Conservation (phyloP, 768 basidiomycete species). For the Rhodocollybia butyracea region DNA sequence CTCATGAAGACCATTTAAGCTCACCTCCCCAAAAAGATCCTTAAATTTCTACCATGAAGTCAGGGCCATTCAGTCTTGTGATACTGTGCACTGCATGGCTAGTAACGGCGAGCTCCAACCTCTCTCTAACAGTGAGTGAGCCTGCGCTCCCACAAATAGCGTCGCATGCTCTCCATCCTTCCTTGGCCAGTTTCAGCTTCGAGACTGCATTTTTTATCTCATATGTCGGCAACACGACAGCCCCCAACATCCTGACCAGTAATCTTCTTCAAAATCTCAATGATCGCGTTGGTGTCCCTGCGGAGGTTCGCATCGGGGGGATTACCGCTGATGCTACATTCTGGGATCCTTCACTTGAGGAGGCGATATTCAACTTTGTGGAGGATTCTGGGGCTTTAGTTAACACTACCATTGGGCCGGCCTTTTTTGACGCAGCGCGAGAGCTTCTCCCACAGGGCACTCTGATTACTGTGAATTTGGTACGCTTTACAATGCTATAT, state of each 20-base stretch:
- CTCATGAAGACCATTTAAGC: background rate
- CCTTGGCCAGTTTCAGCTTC: conserved; percentile 51
- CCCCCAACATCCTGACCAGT: conserved; percentile 40
- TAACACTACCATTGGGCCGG: conserved; percentile 50
- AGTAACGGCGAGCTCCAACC: background rate
- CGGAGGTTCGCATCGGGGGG: conserved; percentile 49
- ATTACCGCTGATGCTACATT: conserved; percentile 54
- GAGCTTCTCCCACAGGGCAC: conserved; percentile 43
- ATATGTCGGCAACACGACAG: conserved; percentile 42
- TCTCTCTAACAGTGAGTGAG: conserved; percentile 33
- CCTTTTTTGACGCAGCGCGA: conserved; percentile 44
- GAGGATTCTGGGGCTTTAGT: conserved; percentile 38
- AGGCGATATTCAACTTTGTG: conserved; percentile 41
- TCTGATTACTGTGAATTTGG: conserved; percentile 44
- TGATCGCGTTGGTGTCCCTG: conserved; percentile 39
- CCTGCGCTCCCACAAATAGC: conserved; percentile 40
- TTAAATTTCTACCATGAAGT: background rate
- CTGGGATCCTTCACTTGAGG: conserved; percentile 39
- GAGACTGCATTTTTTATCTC: conserved; percentile 53
- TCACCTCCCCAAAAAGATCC: background rate
- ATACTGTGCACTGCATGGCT: background rate
- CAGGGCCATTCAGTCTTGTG: background rate
- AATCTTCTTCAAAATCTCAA: conserved; percentile 44
- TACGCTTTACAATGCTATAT: conserved; percentile 15
- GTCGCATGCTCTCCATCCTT: conserved; percentile 39